phyloP scores from a whole-genome alignment of 129 eudicot genomes.

The Apium graveolens region DNA sequence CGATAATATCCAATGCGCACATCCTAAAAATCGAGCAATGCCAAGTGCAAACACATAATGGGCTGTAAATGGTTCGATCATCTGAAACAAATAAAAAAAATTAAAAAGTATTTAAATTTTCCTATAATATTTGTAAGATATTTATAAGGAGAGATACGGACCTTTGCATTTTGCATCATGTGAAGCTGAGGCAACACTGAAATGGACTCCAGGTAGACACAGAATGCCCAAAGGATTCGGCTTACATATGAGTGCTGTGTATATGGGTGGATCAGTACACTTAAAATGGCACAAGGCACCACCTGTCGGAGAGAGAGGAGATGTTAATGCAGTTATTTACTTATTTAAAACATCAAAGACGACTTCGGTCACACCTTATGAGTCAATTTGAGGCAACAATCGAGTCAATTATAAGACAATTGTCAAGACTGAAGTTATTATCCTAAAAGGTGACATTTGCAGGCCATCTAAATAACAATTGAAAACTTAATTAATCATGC shows the following conservation, averaged over 20 bases:
- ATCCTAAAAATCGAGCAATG: constrained; percentile 75
- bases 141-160: constrained; percentile 11
- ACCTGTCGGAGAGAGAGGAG: constrained; percentile 32
- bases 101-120: not conserved
- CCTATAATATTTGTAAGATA: not conserved
- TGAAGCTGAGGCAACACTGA: constrained; percentile 86
- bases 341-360: not conserved
- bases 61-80: constrained; percentile 84
- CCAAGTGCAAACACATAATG: constrained; percentile 95
- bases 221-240: constrained; percentile 68
- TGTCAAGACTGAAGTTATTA: not conserved
- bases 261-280: constrained; percentile 54
- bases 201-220: constrained; percentile 70
- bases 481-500: not conserved
- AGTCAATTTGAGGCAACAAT: not conserved
- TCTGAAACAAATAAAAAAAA: constrained; percentile 33
- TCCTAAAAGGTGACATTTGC: not conserved
- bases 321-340: not conserved
- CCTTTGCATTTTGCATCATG: constrained; percentile 87
- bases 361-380: not conserved
- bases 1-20: constrained; percentile 90
- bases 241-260: constrained; percentile 25
- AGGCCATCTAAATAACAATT: not conserved
- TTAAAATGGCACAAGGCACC: constrained; percentile 56
- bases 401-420: not conserved